phyloP scores from a whole-genome alignment of 805 yeast genomes.

The Sugiyamaella chiloensis region DNA sequence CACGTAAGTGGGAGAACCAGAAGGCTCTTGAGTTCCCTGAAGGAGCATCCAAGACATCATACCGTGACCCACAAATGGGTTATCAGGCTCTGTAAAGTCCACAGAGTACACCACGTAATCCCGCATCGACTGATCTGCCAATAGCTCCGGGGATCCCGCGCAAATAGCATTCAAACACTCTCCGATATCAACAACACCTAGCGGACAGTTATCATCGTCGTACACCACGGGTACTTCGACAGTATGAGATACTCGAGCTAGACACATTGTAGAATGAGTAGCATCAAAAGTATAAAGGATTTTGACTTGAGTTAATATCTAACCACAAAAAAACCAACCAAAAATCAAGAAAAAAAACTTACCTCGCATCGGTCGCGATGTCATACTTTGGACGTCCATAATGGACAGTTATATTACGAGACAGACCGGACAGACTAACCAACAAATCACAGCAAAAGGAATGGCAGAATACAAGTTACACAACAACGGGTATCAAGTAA shows the following conservation, averaged over 20 bases:
- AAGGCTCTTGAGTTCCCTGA: background rate
- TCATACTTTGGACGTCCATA: constrained; percentile 10
- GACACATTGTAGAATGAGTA: constrained; percentile 31
- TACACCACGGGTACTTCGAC: constrained; percentile 29
- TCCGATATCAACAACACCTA: constrained; percentile 34
- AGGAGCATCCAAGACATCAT: constrained; percentile 27
- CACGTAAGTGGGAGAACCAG: constrained; percentile 8
- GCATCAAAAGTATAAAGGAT: constrained; percentile 38
- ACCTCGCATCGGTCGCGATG: constrained; percentile 22
- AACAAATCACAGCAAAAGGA: no score
- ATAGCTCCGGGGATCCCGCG: constrained; percentile 37
- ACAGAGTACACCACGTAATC: constrained; percentile 41
- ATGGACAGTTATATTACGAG: no score
- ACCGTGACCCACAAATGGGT: constrained; percentile 42
- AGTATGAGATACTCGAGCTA: constrained; percentile 31
- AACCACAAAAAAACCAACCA: no score
- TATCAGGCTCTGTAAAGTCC: constrained; percentile 38
- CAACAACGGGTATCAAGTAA: no score
- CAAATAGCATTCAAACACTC: constrained; percentile 35
- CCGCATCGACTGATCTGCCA: constrained; percentile 23
- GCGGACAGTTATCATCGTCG: constrained; percentile 20
- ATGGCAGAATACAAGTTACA: background rate
- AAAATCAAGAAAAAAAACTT: constrained; percentile 3
- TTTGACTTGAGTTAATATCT: constrained; percentile 27
- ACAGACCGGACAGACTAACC: no score